Evolutionary conservation across 2,329 filamentous ascomycete genomes (phyloP), one percentile per base, ranked within the genome.

Genomic region (Sporothrix luriei): DNA sequence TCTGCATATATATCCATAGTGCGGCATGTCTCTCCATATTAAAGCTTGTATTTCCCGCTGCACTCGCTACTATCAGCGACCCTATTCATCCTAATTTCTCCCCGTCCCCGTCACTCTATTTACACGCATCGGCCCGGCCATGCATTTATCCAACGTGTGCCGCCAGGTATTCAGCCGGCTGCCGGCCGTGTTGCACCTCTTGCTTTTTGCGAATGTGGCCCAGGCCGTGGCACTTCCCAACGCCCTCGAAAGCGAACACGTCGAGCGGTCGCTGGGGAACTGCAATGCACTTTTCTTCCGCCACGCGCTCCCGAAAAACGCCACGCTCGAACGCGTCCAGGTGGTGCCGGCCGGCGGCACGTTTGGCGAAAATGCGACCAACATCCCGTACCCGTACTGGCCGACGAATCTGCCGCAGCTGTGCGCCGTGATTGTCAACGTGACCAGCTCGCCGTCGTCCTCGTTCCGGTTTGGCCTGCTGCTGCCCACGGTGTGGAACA

Each of bases 401-500:
- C 75, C 77, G 0, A 78, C 76, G 2, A 71, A 73, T 7, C 72
- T 80, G 2, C 78, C 78, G 1, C 73, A 73, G 3, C 74, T 79
- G 11, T 80, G 79, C 69, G 77, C 77, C 14, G 74, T 78, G 11
- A 75, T 73, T 26, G 73, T 79, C 40, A 76, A 75, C 19, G 75
- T 78, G 3, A 76, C 72, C 38, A 76, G 74, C 0, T 76, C 76
- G 0, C 71, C 74, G 1, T 71, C 70, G 7, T 77, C 76, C 1
- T 75, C 74, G 13, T 79, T 74, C 72, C 75, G 73, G 10, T 76
- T 79, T 49, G 78, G 76, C 5, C 59, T 80, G 10, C 77, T 80
- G 64, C 73, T 80, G 4, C 71, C 78, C 0, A 69, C 71, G 1
- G 51, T 72, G 14, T 80, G 79, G 78, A 78, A 77, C 54, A 70